phyloP scores from a whole-genome alignment of 148 eudicot genomes.

The Persicaria tinctoria region DNA sequence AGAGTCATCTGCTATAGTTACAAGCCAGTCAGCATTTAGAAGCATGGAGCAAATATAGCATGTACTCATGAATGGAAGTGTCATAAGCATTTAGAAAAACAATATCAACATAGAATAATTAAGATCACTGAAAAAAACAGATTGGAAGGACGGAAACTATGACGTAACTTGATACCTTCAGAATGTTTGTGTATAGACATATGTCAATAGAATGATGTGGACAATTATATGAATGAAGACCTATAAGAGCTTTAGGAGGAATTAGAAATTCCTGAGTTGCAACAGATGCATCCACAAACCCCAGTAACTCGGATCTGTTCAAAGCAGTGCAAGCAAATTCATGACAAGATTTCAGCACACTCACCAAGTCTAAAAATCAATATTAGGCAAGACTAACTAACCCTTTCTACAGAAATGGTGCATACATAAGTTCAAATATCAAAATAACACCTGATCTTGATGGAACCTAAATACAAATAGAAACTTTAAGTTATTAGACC shows the following conservation, averaged over 20 bases:
- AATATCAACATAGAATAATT: background rate
- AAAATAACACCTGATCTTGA: slow-evolving; percentile 69
- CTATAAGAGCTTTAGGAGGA: slow-evolving; percentile 88
- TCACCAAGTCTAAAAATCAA: background rate
- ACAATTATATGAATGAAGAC: slow-evolving; percentile 81
- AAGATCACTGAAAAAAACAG: background rate
- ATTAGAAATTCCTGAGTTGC: slow-evolving; percentile 92
- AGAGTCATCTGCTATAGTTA: background rate
- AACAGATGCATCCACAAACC: slow-evolving; percentile 50
- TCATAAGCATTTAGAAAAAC: background rate
- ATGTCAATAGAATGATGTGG: slow-evolving; percentile 66
- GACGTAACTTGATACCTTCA: slow-evolving; percentile 84
- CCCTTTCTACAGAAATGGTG: slow-evolving; percentile 76
- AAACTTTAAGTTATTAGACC: background rate
- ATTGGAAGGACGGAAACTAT: slow-evolving; percentile 21
- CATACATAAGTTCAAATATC: slow-evolving; percentile 91
- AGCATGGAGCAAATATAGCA: background rate
- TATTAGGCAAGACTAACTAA: slow-evolving; percentile 28
- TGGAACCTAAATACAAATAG: slow-evolving; percentile 41
- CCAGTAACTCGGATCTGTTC: slow-evolving; percentile 64
- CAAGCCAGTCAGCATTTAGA: background rate
- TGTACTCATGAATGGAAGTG: background rate
- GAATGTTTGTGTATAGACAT: slow-evolving; percentile 28
- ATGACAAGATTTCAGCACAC: background rate
- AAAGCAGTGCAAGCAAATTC: slow-evolving; percentile 13